Percentiles rank a stretch among this genome's conserved stretches.
Conservation (phyloP, 1,139 yeast species). For the Diutina ranongensis region DNA sequence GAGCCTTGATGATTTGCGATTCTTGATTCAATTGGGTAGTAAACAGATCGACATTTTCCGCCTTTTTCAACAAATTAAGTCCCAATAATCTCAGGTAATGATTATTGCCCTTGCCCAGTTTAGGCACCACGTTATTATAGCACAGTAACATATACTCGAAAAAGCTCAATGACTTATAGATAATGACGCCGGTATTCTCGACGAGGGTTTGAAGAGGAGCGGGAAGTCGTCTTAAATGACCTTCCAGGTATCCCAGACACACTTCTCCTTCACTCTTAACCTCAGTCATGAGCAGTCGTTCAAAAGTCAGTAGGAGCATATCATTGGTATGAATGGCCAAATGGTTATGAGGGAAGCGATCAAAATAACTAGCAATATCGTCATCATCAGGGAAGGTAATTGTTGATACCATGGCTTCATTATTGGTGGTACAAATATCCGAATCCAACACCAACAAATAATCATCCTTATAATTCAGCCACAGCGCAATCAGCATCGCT, state of each 20-base stretch:
- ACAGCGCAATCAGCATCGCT: constrained; percentile 6
- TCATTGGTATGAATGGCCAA: constrained; percentile 29
- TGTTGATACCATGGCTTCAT: constrained; percentile 6
- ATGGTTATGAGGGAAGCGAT: constrained; percentile 27
- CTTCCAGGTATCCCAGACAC: constrained; percentile 15
- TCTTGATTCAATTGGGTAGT: constrained; percentile 22
- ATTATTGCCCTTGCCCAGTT: constrained; percentile 16
- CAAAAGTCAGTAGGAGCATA: constrained; percentile 25
- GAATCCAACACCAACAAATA: constrained; percentile 25
- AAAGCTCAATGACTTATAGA: constrained; percentile 25
- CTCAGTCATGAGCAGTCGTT: constrained; percentile 19
- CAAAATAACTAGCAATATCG: constrained; percentile 12
- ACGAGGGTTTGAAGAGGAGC: constrained; percentile 25
- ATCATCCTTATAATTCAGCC: constrained; percentile 20
- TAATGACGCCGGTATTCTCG: constrained; percentile 20
- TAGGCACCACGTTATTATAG: constrained; percentile 26
- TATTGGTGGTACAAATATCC: constrained; percentile 26
- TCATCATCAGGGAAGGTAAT: neutral
- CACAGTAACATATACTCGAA: constrained; percentile 33
- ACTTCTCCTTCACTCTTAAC: constrained; percentile 17
- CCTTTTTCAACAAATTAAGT: constrained; percentile 28
- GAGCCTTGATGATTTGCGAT: constrained; percentile 18
- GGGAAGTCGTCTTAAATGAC: constrained; percentile 22
- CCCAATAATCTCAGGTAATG: constrained; percentile 28
- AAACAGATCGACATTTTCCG: constrained; percentile 24